Evolutionary conservation across 169 alveolate species (phyloP).

Genomic region (Cryptosporidium viatorum): DNA sequence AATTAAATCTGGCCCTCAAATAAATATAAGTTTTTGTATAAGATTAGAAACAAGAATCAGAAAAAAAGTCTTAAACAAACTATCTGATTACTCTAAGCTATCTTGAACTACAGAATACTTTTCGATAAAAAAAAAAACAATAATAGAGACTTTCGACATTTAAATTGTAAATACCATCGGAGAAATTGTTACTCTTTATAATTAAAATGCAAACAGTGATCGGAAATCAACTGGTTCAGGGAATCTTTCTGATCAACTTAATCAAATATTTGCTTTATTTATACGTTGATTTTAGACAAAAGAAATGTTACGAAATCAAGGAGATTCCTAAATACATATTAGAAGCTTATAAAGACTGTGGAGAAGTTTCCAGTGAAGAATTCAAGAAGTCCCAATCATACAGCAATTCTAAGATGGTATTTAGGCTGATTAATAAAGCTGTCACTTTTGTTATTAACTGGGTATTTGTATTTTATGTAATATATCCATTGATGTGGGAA

Average conservation of each 20-base stretch:
- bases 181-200: not conserved
- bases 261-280: slow-evolving; percentile 13
- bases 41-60: no score
- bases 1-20: not conserved
- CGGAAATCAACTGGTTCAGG: not conserved
- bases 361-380: slow-evolving; percentile 17
- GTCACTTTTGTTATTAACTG: slow-evolving; percentile 40
- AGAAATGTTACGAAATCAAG: slow-evolving; percentile 34
- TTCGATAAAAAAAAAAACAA: not conserved
- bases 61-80: no score
- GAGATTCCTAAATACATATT: slow-evolving; percentile 34
- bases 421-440: slow-evolving; percentile 8
- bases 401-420: slow-evolving; percentile 36
- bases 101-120: no score
- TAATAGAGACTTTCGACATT: not conserved
- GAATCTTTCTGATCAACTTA: slow-evolving; percentile 10
- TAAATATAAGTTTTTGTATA: no score
- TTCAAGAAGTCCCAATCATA: slow-evolving; percentile 46
- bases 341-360: slow-evolving; percentile 46
- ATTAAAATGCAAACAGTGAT: not conserved
- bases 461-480: slow-evolving; percentile 1
- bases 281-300: slow-evolving; percentile 56
- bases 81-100: no score
- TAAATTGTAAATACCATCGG: not conserved
- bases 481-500: slow-evolving; percentile 54